Conservation (phyloP, 1,284 basidiomycete genomes). For the Cutaneotrichosporon dermatis region DNA sequence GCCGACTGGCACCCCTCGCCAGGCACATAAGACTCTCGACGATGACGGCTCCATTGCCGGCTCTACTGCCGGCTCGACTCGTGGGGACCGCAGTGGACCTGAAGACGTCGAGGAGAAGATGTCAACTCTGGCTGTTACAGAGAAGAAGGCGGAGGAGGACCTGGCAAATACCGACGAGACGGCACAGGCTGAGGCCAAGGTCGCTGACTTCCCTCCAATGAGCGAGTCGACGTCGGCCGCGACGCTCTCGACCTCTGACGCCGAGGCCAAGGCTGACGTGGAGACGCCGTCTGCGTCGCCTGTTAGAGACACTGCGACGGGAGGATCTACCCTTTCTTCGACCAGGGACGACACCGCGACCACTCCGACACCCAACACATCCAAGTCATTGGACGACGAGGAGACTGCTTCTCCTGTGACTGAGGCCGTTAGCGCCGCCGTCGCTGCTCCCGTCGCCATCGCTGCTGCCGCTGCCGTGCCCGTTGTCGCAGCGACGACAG, state of each 20-base stretch:
- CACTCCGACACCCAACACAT: neutral
- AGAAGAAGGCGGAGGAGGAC: conserved; percentile 2
- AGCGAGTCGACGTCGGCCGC: too few relatives aligned
- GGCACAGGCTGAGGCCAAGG: too few relatives aligned
- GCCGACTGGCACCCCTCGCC: conserved; percentile 41
- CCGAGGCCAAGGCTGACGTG: too few relatives aligned
- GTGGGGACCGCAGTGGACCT: conserved; percentile 11
- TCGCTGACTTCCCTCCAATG: too few relatives aligned
- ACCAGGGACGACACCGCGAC: neutral
- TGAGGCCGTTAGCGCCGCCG: neutral
- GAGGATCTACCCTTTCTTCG: too few relatives aligned
- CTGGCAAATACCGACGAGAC: neutral
- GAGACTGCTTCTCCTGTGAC: too few relatives aligned
- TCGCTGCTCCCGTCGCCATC: neutral
- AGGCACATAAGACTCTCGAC: conserved; percentile 31
- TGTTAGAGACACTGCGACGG: too few relatives aligned
- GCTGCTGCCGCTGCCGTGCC: neutral
- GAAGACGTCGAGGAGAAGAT: conserved; percentile 9
- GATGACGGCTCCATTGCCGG: conserved; percentile 17
- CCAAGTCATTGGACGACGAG: neutral
- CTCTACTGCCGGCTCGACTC: conserved; percentile 24
- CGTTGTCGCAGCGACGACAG: neutral
- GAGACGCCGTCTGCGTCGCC: too few relatives aligned
- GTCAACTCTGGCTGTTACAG: neutral
- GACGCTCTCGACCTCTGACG: too few relatives aligned